Conservation (phyloP, 2,329 filamentous ascomycete genomes). For the Fusarium poae region DNA sequence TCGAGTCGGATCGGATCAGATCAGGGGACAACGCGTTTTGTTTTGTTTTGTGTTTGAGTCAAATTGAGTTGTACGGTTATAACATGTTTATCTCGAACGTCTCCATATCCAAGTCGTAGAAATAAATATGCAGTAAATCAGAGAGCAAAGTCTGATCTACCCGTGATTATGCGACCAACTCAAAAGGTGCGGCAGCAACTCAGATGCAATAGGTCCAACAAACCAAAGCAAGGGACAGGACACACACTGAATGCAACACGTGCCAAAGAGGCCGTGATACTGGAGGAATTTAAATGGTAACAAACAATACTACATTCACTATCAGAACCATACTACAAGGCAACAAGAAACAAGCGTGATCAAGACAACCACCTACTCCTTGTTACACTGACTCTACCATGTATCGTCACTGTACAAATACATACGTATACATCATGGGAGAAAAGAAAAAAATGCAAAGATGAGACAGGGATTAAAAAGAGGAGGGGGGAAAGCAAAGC, state of each 20-base stretch:
- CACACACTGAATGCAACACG: slow-evolving; percentile 23
- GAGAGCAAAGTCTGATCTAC: not conserved
- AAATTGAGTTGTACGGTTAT: no score
- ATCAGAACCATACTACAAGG: slow-evolving; percentile 13
- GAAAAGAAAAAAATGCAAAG: slow-evolving; percentile 7
- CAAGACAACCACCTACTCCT: slow-evolving; percentile 23
- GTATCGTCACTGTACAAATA: slow-evolving; percentile 28
- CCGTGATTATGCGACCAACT: slow-evolving; percentile 27
- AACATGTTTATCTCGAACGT: no score
- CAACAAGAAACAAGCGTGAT: slow-evolving; percentile 39
- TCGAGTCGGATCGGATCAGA: slow-evolving; percentile 9
- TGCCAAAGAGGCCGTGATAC: slow-evolving; percentile 34
- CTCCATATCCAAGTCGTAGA: no score
- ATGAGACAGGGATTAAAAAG: slow-evolving; percentile 37
- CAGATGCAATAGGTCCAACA: slow-evolving; percentile 19
- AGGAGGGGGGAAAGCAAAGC: slow-evolving; percentile 22
- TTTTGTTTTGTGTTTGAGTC: not conserved
- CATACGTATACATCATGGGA: slow-evolving; percentile 37
- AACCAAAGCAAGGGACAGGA: slow-evolving; percentile 31
- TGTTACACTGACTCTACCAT: slow-evolving; percentile 22
- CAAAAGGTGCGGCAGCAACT: slow-evolving; percentile 11
- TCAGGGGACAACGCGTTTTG: slow-evolving; percentile 4
- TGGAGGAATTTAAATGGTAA: slow-evolving; percentile 7
- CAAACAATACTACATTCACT: not conserved
- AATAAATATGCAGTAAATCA: no score